Conservation (phyloP, 768 basidiomycete species). For the Lactarius evosmus region DNA sequence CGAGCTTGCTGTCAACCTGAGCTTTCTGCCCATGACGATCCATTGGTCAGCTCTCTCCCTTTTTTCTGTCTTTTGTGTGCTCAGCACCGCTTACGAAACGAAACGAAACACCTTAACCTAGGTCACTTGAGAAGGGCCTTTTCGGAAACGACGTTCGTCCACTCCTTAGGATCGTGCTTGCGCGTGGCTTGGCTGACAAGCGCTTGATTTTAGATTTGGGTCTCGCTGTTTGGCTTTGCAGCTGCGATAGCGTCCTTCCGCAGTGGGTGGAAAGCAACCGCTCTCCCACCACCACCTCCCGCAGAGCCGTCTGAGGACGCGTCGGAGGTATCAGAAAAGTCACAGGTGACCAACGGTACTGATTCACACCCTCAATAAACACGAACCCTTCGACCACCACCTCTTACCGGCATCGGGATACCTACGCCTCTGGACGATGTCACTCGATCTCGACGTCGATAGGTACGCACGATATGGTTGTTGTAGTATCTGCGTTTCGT, state of each 20-base stretch:
- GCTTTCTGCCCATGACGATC: slow-evolving; percentile 76
- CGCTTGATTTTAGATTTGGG: slow-evolving; percentile 7
- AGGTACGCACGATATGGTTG: background rate
- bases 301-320: background rate
- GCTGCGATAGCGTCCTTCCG: slow-evolving; percentile 25
- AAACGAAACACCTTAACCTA: background rate
- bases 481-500: background rate
- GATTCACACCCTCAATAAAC: background rate
- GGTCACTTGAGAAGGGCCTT: slow-evolving; percentile 26
- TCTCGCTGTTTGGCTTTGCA: slow-evolving; percentile 21
- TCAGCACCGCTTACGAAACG: background rate
- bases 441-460: background rate
- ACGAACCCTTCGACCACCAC: background rate
- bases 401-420: background rate
- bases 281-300: background rate
- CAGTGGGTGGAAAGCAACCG: slow-evolving; percentile 26
- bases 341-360: background rate
- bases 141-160: slow-evolving; percentile 23
- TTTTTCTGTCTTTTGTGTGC: background rate
- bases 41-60: slow-evolving; percentile 60
- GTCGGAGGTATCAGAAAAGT: background rate
- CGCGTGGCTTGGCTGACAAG: background rate
- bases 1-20: slow-evolving; percentile 67
- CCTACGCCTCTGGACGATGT: background rate
- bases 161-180: background rate